Evolutionary conservation across 139 green algal species (phyloP).

Genomic region (Desmodesmus armatus): DNA sequence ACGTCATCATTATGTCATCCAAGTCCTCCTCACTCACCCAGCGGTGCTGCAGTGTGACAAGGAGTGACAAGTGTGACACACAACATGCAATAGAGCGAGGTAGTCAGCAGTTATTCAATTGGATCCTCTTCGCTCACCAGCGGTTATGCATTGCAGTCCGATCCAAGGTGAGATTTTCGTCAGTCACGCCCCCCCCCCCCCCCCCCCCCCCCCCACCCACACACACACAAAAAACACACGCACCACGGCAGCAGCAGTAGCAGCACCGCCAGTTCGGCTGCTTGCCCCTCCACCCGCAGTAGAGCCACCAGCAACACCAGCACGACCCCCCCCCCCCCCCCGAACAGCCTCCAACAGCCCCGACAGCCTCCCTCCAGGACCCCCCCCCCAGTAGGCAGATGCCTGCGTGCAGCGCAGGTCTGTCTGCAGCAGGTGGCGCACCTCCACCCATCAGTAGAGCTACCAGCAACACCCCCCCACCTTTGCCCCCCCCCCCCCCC

Average conservation of each 20-base stretch:
- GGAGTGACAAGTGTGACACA: background rate
- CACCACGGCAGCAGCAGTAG: background rate
- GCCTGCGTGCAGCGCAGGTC: background rate
- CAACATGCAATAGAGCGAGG: background rate
- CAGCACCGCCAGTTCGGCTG: background rate
- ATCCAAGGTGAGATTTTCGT: no score
- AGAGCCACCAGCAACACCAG: background rate
- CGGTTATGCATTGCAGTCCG: no score
- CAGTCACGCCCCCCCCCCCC: no score
- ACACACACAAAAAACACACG: no score
- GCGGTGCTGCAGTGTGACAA: background rate
- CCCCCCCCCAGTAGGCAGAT: background rate
- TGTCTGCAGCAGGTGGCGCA: no score
- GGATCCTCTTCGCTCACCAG: no score
- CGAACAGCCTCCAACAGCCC: background rate
- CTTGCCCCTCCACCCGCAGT: background rate
- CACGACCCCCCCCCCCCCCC: background rate
- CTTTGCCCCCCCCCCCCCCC: background rate
- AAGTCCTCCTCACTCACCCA: constrained; percentile 28
- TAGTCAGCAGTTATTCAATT: background rate
- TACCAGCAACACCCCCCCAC: background rate
- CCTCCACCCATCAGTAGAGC: no score
- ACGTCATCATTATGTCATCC: constrained; percentile 22
- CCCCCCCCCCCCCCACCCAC: no score
- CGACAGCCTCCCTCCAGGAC: background rate